Evolutionary conservation across 768 basidiomycete species (phyloP).

Genomic region (Amanita pseudoporphyria): DNA sequence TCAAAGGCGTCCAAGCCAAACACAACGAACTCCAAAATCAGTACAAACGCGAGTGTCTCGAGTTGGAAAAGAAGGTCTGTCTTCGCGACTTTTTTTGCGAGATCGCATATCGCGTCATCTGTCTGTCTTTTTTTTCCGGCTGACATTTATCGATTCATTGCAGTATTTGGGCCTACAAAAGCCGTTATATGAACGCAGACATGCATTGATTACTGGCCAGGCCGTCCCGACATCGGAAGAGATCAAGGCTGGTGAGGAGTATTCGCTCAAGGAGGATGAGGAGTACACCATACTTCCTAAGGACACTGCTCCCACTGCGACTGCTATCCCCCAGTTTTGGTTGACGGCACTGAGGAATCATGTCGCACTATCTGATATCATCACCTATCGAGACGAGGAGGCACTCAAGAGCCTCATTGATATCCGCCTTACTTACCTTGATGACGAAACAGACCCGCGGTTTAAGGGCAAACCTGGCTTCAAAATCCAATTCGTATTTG

Average conservation of each 20-base stretch:
- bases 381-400: conserved; percentile 85
- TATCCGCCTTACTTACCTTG: conserved; percentile 71
- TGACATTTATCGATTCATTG: not conserved
- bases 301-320: conserved; percentile 31
- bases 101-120: not conserved
- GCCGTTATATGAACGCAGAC: conserved; percentile 83
- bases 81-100: not conserved
- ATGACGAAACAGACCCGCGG: conserved; percentile 30
- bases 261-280: conserved; percentile 66
- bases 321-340: conserved; percentile 93
- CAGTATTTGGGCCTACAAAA: conserved; percentile 70
- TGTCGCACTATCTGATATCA: conserved; percentile 72
- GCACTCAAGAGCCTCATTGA: conserved; percentile 82
- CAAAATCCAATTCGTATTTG: conserved; percentile 80
- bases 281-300: conserved; percentile 55
- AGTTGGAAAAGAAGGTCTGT: conserved; percentile 90
- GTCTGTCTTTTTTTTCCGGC: conserved; percentile 2
- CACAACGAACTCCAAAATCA: conserved; percentile 87
- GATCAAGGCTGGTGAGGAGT: conserved; percentile 68
- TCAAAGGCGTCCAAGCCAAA: conserved; percentile 91
- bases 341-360: conserved; percentile 94
- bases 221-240: conserved; percentile 70
- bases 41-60: conserved; percentile 92
- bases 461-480: conserved; percentile 78
- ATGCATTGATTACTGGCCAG: conserved; percentile 73